Percentiles rank a stretch among this genome's conserved stretches.
These are phyloP conservation scores for Corylus heterophylla DNA, from an alignment of 306 rosid genomes.

Conservation along the genomic window DNA sequence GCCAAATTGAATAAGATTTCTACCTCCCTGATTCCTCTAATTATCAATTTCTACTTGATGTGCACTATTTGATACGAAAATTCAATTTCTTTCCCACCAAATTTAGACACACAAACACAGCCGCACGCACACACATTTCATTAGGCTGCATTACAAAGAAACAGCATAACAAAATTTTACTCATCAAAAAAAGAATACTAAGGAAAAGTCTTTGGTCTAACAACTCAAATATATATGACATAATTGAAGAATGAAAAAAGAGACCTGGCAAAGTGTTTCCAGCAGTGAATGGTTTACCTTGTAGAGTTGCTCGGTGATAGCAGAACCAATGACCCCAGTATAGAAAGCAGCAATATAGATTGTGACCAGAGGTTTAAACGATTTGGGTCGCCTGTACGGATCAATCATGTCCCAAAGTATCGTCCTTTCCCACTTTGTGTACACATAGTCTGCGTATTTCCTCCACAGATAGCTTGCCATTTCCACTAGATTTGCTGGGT, in stretches of 20 bases:
- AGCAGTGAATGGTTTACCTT: slow-evolving; percentile 46
- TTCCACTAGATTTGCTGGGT: slow-evolving; percentile 18
- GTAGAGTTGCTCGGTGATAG: slow-evolving; percentile 87
- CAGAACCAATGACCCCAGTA: slow-evolving; percentile 82
- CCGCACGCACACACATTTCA: not conserved
- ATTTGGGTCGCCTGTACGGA: slow-evolving; percentile 77
- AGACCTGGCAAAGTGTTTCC: not conserved
- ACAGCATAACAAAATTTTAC: not conserved
- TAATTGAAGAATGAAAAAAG: not conserved
- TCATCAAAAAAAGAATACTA: not conserved
- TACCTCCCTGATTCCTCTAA: not conserved
- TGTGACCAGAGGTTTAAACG: slow-evolving; percentile 76
- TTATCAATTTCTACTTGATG: not conserved
- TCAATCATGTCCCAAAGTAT: slow-evolving; percentile 88
- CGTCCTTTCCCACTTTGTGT: slow-evolving; percentile 83
- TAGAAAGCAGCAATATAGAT: slow-evolving; percentile 77
- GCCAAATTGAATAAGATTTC: not conserved
- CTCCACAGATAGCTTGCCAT: slow-evolving; percentile 81
- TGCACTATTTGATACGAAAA: not conserved
- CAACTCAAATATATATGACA: not conserved
- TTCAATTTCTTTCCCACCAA: not conserved
- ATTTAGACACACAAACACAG: not conserved
- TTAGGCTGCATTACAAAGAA: not conserved
- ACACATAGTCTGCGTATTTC: slow-evolving; percentile 81
- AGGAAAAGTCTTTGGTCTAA: not conserved